phyloP scores from a whole-genome alignment of 192 early-diverging fungal genomes.

The Martensiomyces pterosporus region DNA sequence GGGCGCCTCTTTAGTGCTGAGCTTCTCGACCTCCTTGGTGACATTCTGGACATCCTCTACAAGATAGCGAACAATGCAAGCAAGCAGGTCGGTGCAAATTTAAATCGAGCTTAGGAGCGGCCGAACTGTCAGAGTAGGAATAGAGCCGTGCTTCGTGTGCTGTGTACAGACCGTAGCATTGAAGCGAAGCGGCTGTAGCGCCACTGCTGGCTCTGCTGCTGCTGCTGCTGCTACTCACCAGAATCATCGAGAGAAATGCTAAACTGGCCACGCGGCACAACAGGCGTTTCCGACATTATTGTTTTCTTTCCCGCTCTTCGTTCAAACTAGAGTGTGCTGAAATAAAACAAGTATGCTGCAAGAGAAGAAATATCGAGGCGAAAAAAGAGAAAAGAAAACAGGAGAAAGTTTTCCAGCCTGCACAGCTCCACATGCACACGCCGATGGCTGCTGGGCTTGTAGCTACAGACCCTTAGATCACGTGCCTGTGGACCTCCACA shows the following conservation, averaged over 20 bases:
- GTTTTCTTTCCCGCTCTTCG: not conserved
- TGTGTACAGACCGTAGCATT: no score
- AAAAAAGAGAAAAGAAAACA: no score
- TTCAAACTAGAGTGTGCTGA: not conserved
- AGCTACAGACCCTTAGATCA: not conserved
- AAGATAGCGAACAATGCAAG: not conserved
- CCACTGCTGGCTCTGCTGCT: not conserved
- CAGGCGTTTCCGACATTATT: not conserved
- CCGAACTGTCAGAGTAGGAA: not conserved
- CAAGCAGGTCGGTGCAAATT: not conserved
- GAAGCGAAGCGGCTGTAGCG: no score
- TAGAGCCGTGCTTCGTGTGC: no score
- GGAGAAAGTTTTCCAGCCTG: no score
- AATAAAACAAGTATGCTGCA: not conserved
- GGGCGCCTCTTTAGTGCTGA: constrained; percentile 3
- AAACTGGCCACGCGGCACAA: constrained; percentile 3
- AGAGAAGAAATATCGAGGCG: no score
- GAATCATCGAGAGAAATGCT: constrained; percentile 39
- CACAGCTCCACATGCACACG: no score
- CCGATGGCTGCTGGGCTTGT: no score
- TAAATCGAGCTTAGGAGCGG: constrained; percentile 1
- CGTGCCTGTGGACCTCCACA: not conserved
- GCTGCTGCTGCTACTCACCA: not conserved
- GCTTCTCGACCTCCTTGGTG: constrained; percentile 11
- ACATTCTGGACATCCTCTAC: constrained; percentile 33